Evolutionary conservation across 2,329 filamentous ascomycete species (phyloP), one percentile per base, ranked within the genome.

Genomic region (Penicillium sp.): DNA sequence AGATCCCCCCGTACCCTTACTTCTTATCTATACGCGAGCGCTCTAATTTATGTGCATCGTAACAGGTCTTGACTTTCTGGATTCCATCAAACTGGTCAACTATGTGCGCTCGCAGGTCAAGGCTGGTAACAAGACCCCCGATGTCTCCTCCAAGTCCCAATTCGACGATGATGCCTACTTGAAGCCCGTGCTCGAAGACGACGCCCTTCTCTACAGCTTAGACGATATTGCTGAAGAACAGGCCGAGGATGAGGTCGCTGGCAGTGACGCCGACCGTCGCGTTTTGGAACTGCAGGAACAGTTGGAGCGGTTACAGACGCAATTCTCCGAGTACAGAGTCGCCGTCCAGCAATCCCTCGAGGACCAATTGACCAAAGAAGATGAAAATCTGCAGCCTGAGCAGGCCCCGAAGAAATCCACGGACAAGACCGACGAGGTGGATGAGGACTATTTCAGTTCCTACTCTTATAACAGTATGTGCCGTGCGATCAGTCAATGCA

Each of bases 171-270:
- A 97, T 60, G 81, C 83, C 60, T 95, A 87, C 68, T 80, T 99
- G 54, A 89, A 89, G 68, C 94, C 94, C 0, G 87, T 92, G 3
- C 76, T 99, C 7, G 88, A 94, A 54, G 91, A 97, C 62, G 94
- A 99, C 71, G 90, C 92, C 3, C 79, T 97, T 49, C 84, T 99
- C 28, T 92, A 95, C 69, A 90, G 85, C 52, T 80, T 99, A 18
- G 93, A 96, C 60, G 94, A 97, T 58, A 79, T 96, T 9, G 75
- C 79, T 33, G 73, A 79, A 24, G 73, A 75, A 11, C 64, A 74
- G 14, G 71, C 65, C 2, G 61, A 62, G 4, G 64, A 60, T 34
- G 63, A 54, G 18, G 57, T 53, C 49, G 57, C 56, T 59, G 69
- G 58, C 62, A 72, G 67, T 18, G 68, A 71, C 24, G 72, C 79